Conservation (phyloP, 2,329 filamentous ascomycete species). For the Colletotrichum eleusines region DNA sequence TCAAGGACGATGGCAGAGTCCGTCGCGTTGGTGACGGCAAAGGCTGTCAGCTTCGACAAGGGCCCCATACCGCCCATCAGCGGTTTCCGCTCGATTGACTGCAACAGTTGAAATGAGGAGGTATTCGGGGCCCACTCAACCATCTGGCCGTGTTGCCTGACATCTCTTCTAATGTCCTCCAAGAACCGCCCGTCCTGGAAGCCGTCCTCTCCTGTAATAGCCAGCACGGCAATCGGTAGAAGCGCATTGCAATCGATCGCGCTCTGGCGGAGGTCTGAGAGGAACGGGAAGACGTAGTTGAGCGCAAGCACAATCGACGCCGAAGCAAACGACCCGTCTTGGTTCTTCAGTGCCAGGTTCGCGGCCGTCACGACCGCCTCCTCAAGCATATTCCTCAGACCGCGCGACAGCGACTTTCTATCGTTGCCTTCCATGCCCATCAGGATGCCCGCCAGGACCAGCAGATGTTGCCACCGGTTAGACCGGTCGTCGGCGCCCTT, state of each 20-base stretch:
- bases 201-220: constrained; percentile 78
- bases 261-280: constrained; percentile 70
- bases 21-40: constrained; percentile 69
- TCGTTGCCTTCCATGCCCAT: constrained; percentile 79
- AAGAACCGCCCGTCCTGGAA: constrained; percentile 84
- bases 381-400: constrained; percentile 76
- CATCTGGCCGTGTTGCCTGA: constrained; percentile 65
- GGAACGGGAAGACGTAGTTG: constrained; percentile 80
- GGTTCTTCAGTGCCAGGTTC: constrained; percentile 77
- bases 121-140: constrained; percentile 75
- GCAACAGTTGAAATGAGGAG: constrained; percentile 70
- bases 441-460: constrained; percentile 83
- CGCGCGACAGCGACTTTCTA: constrained; percentile 70
- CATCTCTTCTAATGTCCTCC: constrained; percentile 74
- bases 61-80: constrained; percentile 76
- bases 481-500: constrained; percentile 70
- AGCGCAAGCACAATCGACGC: constrained; percentile 76
- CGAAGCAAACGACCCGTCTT: constrained; percentile 57
- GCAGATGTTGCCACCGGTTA: constrained; percentile 82
- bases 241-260: constrained; percentile 76
- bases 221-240: constrained; percentile 76
- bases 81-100: constrained; percentile 69
- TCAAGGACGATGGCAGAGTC: constrained; percentile 60
- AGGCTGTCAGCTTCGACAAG: constrained; percentile 73
- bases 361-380: constrained; percentile 78